A percentile compares a stretch with the other conserved stretches of the same genome.
Evolutionary conservation across 2,329 filamentous ascomycete genomes (phyloP).

Genomic region (Penicillium aurantiogriseum): DNA sequence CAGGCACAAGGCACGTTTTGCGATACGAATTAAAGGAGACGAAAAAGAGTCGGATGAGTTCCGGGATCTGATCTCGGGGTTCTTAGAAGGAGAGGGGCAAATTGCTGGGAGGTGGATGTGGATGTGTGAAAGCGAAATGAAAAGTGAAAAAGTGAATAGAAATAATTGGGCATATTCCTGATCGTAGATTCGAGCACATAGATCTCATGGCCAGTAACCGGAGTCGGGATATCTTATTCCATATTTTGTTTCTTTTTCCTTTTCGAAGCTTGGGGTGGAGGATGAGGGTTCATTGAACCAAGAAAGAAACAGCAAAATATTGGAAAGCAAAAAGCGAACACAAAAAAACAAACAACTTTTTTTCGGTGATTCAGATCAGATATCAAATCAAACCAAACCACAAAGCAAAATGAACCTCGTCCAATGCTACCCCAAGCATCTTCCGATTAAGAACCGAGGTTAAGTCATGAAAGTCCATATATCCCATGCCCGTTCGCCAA

Average conservation of each 20-base stretch:
- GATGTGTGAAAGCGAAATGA: neutral
- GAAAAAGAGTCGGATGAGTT: neutral
- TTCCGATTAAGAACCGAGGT: conserved; percentile 17
- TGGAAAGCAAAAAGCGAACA: neutral
- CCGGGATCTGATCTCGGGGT: neutral
- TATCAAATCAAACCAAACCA: conserved; percentile 3
- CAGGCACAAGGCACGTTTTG: neutral
- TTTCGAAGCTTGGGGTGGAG: conserved; percentile 1
- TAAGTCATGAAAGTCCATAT: conserved; percentile 23
- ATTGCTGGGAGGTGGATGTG: neutral
- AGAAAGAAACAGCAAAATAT: conserved; percentile 6
- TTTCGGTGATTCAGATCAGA: conserved; percentile 10
- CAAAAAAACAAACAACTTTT: conserved; percentile 15
- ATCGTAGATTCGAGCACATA: conserved; percentile 1
- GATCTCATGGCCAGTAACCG: conserved; percentile 2
- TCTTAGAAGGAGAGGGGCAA: neutral
- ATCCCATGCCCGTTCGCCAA: conserved; percentile 30
- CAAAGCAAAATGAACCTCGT: conserved; percentile 4
- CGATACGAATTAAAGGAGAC: neutral
- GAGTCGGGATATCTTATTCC: conserved; percentile 11
- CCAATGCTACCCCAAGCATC: conserved; percentile 15
- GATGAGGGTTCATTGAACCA: neutral
- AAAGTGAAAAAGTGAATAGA: neutral
- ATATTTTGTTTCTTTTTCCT: conserved; percentile 1
- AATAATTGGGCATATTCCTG: neutral